Base-by-base conservation (phyloP, 208 protist genomes). In the Trypanosoma scelopori region DNA sequence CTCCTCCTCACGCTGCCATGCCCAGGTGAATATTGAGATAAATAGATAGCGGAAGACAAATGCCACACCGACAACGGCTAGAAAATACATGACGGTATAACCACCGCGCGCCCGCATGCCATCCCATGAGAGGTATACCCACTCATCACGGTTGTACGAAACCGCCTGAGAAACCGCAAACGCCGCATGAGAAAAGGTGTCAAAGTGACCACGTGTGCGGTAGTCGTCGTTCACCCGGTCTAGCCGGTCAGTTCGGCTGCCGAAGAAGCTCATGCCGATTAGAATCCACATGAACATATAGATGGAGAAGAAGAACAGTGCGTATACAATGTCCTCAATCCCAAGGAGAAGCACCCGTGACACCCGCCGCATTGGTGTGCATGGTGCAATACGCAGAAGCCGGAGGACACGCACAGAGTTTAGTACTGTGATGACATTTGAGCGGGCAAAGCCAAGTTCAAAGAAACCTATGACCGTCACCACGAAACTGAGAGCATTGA, bases 281-380 rank as follows among this genome's bases (percentile, higher is more conserved):
- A 97, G 65, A 56, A 94, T 68, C 86, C 85, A 91, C 85, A 96
- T 93, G 58, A 97, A 92, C 85, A 96, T 89, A 81, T 94, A 96
- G 37, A 96, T 46, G n/a, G 74, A 79, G 62, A 97, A 94, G 69
- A 97, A 83, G 61, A 92, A 51, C 22, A 94, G 58, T 27, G 85
- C 86, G 69, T 94, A 95, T n/a, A 81, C 43, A 55, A 92, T 85
- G 58, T 93, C 86, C n/a, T 79, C 76, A 65, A 93, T 77, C 63
- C 76, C 78, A 65, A 86, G 74, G 32, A 94, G 64, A 25, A 95
- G 72, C 73, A 96, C 91, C n/a, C 84, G 85, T 45, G 83, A 60
- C 18, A 95, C 83, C 32, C 77, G 81, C 45, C 84, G 81, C 68
- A 92, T 69, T 50, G 87, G 81, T 15, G 73, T 60, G 66, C 82